phyloP scores from a whole-genome alignment of 2,329 filamentous ascomycete genomes.

The Elsinoe batatas region DNA sequence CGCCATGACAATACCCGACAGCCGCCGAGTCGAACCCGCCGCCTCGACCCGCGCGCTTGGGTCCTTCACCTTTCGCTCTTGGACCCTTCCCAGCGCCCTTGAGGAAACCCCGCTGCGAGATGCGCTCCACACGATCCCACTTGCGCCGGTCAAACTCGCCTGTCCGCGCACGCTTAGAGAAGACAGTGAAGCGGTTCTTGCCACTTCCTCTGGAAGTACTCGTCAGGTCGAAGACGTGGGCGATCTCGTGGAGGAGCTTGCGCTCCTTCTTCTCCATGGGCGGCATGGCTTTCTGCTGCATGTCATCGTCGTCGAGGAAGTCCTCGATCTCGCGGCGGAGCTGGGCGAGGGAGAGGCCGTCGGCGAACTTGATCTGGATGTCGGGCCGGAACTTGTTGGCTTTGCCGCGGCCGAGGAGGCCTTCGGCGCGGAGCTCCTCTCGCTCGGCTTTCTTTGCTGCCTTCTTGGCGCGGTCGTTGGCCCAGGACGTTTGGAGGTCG shows the following conservation, averaged over 20 bases:
- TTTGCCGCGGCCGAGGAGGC: constrained; percentile 30
- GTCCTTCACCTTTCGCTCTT: constrained; percentile 13
- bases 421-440: constrained; percentile 36
- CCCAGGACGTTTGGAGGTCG: constrained; percentile 33
- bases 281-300: constrained; percentile 62
- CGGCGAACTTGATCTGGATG: constrained; percentile 59
- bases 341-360: constrained; percentile 61
- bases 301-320: constrained; percentile 56
- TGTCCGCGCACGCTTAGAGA: constrained; percentile 66
- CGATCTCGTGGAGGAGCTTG: constrained; percentile 70
- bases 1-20: constrained; percentile 66
- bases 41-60: constrained; percentile 12
- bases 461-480: constrained; percentile 37
- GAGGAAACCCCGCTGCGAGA: constrained; percentile 47
- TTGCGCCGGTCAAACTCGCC: constrained; percentile 46
- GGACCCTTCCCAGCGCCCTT: constrained; percentile 26
- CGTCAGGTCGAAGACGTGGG: constrained; percentile 63
- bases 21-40: constrained; percentile 30
- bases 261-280: constrained; percentile 74
- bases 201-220: constrained; percentile 75
- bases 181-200: constrained; percentile 60
- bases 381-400: constrained; percentile 34
- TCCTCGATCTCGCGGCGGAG: constrained; percentile 60
- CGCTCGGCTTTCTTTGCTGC: constrained; percentile 38
- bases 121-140: constrained; percentile 34